Evolutionary conservation across 768 basidiomycete genomes (phyloP).

Genomic region (Tremella fuciformis): DNA sequence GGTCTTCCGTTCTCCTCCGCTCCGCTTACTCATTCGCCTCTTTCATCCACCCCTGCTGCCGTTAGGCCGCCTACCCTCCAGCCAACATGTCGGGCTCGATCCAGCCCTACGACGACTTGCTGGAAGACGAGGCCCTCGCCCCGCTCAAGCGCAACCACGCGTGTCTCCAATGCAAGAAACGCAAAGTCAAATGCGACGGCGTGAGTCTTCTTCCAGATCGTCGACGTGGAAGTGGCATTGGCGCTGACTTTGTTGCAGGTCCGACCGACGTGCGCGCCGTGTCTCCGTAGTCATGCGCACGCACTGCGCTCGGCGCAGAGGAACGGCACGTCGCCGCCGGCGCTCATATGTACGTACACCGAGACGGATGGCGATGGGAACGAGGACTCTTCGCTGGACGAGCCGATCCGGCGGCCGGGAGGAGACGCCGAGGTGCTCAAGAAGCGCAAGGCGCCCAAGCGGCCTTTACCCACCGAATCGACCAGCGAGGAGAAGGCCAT

Average conservation of each 20-base stretch:
- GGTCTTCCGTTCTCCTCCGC: too few species aligned
- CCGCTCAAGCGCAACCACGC: constrained; percentile 48
- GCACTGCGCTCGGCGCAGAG: constrained; percentile 39
- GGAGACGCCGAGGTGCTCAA: constrained; percentile 7
- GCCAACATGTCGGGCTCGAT: constrained; percentile 3
- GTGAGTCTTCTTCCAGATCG: constrained; percentile 23
- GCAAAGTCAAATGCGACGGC: constrained; percentile 51
- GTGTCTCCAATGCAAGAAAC: constrained; percentile 48
- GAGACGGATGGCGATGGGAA: constrained; percentile 17
- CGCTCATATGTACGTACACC: constrained; percentile 37
- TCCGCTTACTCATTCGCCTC: too few species aligned
- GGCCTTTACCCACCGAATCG: constrained; percentile 7
- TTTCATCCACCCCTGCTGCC: too few species aligned
- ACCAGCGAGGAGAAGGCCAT: constrained; percentile 35
- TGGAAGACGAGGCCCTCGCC: constrained; percentile 21
- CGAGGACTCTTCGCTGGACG: neutral
- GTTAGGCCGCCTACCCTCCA: neutral
- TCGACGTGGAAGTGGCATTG: neutral
- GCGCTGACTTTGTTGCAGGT: constrained; percentile 14
- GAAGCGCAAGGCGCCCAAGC: constrained; percentile 9
- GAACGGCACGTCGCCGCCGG: constrained; percentile 25
- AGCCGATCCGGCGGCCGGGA: constrained; percentile 6
- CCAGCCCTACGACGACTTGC: constrained; percentile 1
- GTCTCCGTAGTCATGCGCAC: constrained; percentile 45
- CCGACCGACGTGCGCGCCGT: constrained; percentile 33